phyloP scores from a whole-genome alignment of 2,329 filamentous ascomycete species.

The Calonectria ilicicola region DNA sequence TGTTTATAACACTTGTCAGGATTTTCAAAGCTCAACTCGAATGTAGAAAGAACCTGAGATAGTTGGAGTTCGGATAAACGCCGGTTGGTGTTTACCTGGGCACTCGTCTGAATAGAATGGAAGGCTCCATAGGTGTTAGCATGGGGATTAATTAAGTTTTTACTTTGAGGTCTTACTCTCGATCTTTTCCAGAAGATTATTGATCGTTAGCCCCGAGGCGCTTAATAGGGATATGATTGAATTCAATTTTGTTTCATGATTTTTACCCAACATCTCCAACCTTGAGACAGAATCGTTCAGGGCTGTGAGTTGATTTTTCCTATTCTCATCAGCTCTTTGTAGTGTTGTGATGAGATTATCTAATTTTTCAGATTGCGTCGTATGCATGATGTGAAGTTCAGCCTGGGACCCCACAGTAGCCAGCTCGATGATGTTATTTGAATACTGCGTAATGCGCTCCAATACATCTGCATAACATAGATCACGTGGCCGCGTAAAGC shows the following conservation, averaged over 20 bases:
- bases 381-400: slow-evolving; percentile 20
- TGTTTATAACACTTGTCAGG: background rate
- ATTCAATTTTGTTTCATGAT: too few species aligned
- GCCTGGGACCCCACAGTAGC: background rate
- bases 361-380: background rate
- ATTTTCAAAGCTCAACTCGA: background rate
- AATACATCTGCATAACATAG: background rate
- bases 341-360: background rate
- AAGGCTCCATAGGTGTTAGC: background rate
- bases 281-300: too few species aligned
- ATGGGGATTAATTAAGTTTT: too few species aligned
- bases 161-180: too few species aligned
- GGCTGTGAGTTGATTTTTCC: too few species aligned
- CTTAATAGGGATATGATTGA: too few species aligned
- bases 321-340: background rate
- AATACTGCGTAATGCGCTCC: background rate
- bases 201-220: too few species aligned
- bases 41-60: background rate
- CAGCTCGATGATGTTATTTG: background rate
- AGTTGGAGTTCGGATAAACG: slow-evolving; percentile 11
- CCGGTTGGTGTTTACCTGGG: slow-evolving; percentile 12
- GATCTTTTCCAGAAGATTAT: too few species aligned
- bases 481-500: slow-evolving; percentile 15
- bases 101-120: slow-evolving; percentile 12
- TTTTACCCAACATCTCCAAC: too few species aligned